Evolutionary conservation across 2,329 filamentous ascomycete species (phyloP).

Genomic region (Lasiodiplodia sp.): DNA sequence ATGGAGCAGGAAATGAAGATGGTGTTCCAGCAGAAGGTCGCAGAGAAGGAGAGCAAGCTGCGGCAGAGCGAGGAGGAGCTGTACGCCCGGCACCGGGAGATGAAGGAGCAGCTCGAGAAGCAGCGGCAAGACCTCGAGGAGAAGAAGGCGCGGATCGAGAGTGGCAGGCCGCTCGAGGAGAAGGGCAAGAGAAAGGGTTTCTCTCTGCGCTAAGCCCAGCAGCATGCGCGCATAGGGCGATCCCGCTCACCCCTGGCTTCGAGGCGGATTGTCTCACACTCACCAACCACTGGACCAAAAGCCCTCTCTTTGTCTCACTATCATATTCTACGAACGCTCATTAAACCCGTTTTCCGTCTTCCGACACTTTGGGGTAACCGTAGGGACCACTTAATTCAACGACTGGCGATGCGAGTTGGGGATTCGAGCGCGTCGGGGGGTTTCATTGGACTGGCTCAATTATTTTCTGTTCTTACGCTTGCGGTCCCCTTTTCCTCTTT

Average conservation of each 20-base stretch:
- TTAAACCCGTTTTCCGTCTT: slow-evolving; percentile 48
- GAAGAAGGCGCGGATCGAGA: slow-evolving; percentile 96
- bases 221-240: slow-evolving; percentile 2
- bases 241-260: slow-evolving; percentile 22
- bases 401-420: slow-evolving; percentile 39
- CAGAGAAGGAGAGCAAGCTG: slow-evolving; percentile 99
- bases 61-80: slow-evolving; percentile 99
- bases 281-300: slow-evolving; percentile 34
- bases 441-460: slow-evolving; percentile 30
- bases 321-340: slow-evolving; percentile 40
- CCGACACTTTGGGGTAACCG: slow-evolving; percentile 47
- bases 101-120: slow-evolving; percentile 99
- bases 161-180: slow-evolving; percentile 93
- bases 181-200: slow-evolving; percentile 99
- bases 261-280: slow-evolving; percentile 39
- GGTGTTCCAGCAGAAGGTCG: slow-evolving; percentile 99
- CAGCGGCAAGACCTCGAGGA: slow-evolving; percentile 95
- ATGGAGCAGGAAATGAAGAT: slow-evolving; percentile 99
- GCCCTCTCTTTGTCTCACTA: slow-evolving; percentile 40
- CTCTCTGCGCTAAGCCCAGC: slow-evolving; percentile 79
- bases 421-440: slow-evolving; percentile 34
- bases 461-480: slow-evolving; percentile 31
- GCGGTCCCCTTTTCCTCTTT: slow-evolving; percentile 39
- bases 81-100: slow-evolving; percentile 96
- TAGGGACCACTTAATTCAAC: slow-evolving; percentile 45